phyloP scores from a whole-genome alignment of 2,329 filamentous ascomycete species.

The Cryphonectria carpinicola region DNA sequence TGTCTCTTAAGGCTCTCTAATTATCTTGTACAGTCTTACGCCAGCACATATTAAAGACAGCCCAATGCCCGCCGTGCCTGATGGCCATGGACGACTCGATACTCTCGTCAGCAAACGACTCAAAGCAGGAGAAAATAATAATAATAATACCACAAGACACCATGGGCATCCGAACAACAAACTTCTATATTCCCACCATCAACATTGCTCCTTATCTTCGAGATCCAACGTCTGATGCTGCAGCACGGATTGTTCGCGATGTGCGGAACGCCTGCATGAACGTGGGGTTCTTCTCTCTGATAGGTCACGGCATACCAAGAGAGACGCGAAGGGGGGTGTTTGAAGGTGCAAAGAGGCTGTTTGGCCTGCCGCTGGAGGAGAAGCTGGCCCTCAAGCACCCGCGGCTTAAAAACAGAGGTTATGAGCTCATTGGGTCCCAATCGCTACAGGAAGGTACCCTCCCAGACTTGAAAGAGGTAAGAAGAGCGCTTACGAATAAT shows the following conservation, averaged over 20 bases:
- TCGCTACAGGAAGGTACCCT: constrained; percentile 47
- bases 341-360: constrained; percentile 47
- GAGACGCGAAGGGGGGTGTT: constrained; percentile 32
- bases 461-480: constrained; percentile 52
- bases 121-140: not conserved
- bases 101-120: not conserved
- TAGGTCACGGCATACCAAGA: constrained; percentile 35
- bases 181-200: constrained; percentile 38
- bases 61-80: not conserved
- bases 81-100: not conserved
- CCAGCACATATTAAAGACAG: not conserved
- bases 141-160: not conserved
- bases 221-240: constrained; percentile 35
- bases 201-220: constrained; percentile 40
- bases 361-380: constrained; percentile 49
- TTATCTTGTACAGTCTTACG: not conserved
- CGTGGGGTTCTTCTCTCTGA: constrained; percentile 37
- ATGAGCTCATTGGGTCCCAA: constrained; percentile 52
- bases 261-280: constrained; percentile 40
- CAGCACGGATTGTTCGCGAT: constrained; percentile 36
- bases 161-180: constrained; percentile 1
- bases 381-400: constrained; percentile 42
- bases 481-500: not conserved
- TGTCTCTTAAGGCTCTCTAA: not conserved
- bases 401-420: constrained; percentile 47